Evolutionary conservation across 257 asterid genomes (phyloP), one percentile per base, ranked within the genome.

Genomic region (Nemophila menziesii): DNA sequence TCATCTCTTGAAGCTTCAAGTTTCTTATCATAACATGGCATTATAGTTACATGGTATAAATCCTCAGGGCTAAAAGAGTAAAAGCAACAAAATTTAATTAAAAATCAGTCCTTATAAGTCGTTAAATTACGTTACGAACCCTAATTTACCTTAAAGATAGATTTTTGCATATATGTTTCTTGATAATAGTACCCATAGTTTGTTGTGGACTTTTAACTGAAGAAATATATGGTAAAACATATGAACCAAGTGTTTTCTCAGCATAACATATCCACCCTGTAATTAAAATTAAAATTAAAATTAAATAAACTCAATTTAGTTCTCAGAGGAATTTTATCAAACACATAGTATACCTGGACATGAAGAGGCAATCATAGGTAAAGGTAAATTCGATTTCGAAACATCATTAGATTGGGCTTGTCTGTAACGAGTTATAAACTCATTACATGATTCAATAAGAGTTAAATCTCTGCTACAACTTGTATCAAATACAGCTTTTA

Each of bases 211-310:
- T 90, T 70, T 90, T 90, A 54, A 90, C 96, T 11, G 93, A 77
- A 49, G 99, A 90, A 49, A 90, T 81, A 69, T 85, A 71, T 34
- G 99, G 94, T 56, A 90, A 86, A 71, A 90, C 64, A 63, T 70
- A 86, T 16, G 96, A 77, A 42, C 96, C 94, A 43, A 90, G 94
- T 52, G 94, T 77, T 71, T 90, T 90, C 72, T 85, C 99, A 4
- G 99, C 99, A 65, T 90, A 90, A 64, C 99, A 90, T 68, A 90
- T 75, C 99, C 99, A 90, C 52, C 99, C 99, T 90, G 80, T 55
- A 59, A 58, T 27, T 39, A 44, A 46, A 58, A 37, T n/a, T n/a
- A 40, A 24, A 0, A 41, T 13, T 65, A 3, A 10, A 54, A 44
- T 39, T 19, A 36, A 22, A 48, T 22, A 33, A 52, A 29, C 41